phyloP scores from a whole-genome alignment of 371 early-diverging fungal species.

The Gilbertella persicaria region DNA sequence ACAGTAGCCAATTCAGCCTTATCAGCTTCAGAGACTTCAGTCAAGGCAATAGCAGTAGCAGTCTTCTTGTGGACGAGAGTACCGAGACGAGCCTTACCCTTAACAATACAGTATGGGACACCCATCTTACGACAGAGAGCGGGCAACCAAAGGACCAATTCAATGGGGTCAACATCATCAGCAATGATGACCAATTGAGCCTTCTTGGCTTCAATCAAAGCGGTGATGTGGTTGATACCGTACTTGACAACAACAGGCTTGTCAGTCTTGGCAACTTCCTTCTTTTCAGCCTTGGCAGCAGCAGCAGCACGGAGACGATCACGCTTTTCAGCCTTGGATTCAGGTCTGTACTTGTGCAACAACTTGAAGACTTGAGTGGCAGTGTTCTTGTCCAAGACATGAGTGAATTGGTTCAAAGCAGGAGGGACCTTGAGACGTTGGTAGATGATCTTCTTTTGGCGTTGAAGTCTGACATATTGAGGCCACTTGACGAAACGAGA shows the following conservation, averaged over 20 bases:
- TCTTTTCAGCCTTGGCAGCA: conserved; percentile 83
- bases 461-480: conserved; percentile 95
- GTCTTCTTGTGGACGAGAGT: conserved; percentile 99
- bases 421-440: conserved; percentile 99
- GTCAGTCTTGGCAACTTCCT: conserved; percentile 85
- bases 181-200: conserved; percentile 99
- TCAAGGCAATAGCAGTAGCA: conserved; percentile 95
- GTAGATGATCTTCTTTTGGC: conserved; percentile 95
- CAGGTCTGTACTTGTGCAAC: conserved; percentile 98
- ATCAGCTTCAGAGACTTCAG: conserved; percentile 96
- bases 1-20: conserved; percentile 88
- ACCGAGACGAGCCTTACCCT: conserved; percentile 98
- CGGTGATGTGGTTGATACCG: conserved; percentile 99
- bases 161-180: conserved; percentile 99
- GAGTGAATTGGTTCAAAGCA: conserved; percentile 99
- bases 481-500: conserved; percentile 98
- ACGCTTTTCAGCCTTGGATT: conserved; percentile 96
- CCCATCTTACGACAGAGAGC: conserved; percentile 99
- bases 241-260: conserved; percentile 98
- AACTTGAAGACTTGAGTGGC: conserved; percentile 97
- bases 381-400: conserved; percentile 96
- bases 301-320: conserved; percentile 88
- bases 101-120: conserved; percentile 99
- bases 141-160: conserved; percentile 98
- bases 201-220: conserved; percentile 98